phyloP scores from a whole-genome alignment of 116 monocot species.

The Trichopus zeylanicus region DNA sequence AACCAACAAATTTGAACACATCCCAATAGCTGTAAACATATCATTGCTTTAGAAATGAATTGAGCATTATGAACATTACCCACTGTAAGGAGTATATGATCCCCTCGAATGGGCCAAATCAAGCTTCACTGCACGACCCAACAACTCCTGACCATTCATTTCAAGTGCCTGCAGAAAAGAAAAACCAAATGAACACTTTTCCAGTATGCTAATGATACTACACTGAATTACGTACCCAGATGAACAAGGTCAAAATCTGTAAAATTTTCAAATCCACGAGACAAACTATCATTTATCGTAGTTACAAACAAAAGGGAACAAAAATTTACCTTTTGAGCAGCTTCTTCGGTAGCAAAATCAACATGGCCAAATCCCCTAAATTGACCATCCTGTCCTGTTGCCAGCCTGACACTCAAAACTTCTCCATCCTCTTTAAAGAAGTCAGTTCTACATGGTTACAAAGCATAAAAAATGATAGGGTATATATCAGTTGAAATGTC shows the following conservation, averaged over 20 bases:
- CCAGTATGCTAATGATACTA: too few species aligned
- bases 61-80: too few species aligned
- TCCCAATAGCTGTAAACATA: too few species aligned
- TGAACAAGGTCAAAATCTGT: background rate
- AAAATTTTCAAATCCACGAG: background rate
- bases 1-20: too few species aligned
- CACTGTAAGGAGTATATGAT: constrained; percentile 39
- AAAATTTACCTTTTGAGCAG: constrained; percentile 39
- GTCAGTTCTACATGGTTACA: constrained; percentile 39
- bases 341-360: constrained; percentile 46
- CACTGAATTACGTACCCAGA: too few species aligned
- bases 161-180: constrained; percentile 38
- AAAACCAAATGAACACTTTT: background rate
- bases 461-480: background rate
- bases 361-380: constrained; percentile 35
- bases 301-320: too few species aligned
- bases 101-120: constrained; percentile 49
- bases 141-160: constrained; percentile 41
- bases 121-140: constrained; percentile 51
- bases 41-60: too few species aligned
- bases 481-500: background rate
- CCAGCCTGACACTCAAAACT: constrained; percentile 31
- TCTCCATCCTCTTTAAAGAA: constrained; percentile 53
- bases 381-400: constrained; percentile 12
- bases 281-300: background rate